These are phyloP conservation scores for Dactylellina sp. DNA, from an alignment of 2,329 filamentous ascomycete genomes.

Conservation along the genomic window DNA sequence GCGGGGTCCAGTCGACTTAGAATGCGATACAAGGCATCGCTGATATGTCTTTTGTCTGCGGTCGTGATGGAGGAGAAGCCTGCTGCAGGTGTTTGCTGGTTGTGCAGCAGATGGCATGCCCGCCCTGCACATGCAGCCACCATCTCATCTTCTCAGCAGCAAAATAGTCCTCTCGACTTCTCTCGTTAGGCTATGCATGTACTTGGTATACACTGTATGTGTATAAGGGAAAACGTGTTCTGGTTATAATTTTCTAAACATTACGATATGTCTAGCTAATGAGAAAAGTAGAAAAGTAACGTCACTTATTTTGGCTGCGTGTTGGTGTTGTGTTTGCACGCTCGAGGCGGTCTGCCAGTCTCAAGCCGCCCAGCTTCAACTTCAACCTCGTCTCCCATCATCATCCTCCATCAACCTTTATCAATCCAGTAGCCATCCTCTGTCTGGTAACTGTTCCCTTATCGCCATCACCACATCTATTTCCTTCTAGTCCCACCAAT, in stretches of 20 bases:
- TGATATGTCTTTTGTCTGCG: background rate
- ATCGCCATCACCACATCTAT: conserved; percentile 4
- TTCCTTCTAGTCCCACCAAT: too few relatives aligned
- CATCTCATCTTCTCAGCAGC: background rate
- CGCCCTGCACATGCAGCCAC: background rate
- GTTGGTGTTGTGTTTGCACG: background rate
- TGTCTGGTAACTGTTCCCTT: background rate
- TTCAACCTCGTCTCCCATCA: background rate
- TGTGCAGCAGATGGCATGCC: background rate
- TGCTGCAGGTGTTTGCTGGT: background rate
- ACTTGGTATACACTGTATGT: too few relatives aligned
- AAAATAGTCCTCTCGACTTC: too few relatives aligned
- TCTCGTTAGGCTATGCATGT: too few relatives aligned
- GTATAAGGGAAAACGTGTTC: too few relatives aligned
- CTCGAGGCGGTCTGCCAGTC: background rate
- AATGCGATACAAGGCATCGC: background rate
- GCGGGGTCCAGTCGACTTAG: background rate
- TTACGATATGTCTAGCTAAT: too few relatives aligned
- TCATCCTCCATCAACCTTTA: background rate
- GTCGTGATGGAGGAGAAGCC: background rate
- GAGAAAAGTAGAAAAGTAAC: too few relatives aligned
- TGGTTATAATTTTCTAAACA: too few relatives aligned
- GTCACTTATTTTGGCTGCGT: background rate
- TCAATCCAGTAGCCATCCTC: background rate
- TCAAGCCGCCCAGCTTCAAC: background rate